Percentiles rank a stretch among this genome's conserved stretches.
These are phyloP conservation scores for Torrubiella hemipterigena DNA, from an alignment of 2,329 filamentous ascomycete genomes.

Conservation along the genomic window DNA sequence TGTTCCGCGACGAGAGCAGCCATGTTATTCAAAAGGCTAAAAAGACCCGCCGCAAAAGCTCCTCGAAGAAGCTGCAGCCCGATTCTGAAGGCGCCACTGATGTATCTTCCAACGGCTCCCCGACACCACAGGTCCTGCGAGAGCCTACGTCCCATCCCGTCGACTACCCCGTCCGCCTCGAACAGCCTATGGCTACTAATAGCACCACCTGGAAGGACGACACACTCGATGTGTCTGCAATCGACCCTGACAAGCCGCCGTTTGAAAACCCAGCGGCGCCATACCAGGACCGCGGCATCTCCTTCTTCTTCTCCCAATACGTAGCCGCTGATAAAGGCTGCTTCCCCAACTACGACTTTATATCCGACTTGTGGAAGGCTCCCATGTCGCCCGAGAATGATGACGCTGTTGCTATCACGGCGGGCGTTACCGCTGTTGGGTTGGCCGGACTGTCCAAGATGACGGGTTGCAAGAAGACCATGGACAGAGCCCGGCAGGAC, in stretches of 20 bases:
- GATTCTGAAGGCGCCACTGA: not conserved
- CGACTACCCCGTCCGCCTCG: too few species aligned
- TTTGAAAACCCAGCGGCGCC: conserved; percentile 7
- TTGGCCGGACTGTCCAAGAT: conserved; percentile 38
- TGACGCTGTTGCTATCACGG: conserved; percentile 31
- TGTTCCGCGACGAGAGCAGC: conserved; percentile 45
- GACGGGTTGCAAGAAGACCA: conserved; percentile 25
- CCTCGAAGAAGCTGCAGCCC: conserved; percentile 4
- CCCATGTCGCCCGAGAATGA: conserved; percentile 17
- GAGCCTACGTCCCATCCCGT: too few species aligned
- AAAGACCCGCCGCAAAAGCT: conserved; percentile 7
- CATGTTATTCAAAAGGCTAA: conserved; percentile 41
- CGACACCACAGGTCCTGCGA: too few species aligned
- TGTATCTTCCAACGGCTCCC: not conserved
- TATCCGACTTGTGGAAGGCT: conserved; percentile 40
- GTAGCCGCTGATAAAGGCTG: conserved; percentile 33
- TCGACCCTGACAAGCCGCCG: too few species aligned
- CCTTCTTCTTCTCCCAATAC: conserved; percentile 40
- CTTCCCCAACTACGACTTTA: conserved; percentile 39
- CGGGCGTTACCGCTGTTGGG: conserved; percentile 43
- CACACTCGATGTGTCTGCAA: not conserved
- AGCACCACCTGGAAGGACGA: not conserved
- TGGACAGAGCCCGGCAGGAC: conserved; percentile 34
- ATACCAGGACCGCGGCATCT: conserved; percentile 30
- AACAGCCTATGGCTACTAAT: too few species aligned